Conservation (phyloP, 2,329 filamentous ascomycete species). For the Beauveria sp. region DNA sequence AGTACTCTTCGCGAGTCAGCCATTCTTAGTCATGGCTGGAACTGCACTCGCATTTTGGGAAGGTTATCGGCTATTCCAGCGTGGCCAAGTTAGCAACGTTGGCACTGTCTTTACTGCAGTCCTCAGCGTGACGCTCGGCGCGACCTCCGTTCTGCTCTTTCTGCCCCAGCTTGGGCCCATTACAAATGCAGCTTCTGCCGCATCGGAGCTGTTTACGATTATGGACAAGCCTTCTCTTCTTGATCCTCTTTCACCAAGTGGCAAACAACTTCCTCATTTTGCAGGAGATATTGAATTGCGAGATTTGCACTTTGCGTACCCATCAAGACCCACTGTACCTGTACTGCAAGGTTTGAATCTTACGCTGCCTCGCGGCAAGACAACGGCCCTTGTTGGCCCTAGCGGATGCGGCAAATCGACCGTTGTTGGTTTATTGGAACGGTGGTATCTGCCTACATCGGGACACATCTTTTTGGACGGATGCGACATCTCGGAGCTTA, state of each 20-base stretch:
- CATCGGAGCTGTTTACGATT: not conserved
- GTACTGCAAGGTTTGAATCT: constrained; percentile 48
- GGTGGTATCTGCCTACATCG: constrained; percentile 47
- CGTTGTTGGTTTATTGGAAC: constrained; percentile 56
- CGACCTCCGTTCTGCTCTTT: not conserved
- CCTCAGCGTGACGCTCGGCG: not conserved
- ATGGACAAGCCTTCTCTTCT: not conserved
- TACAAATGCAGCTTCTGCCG: not conserved
- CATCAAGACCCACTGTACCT: constrained; percentile 47
- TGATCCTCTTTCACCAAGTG: not conserved
- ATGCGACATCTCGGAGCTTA: constrained; percentile 18
- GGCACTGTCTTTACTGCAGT: constrained; percentile 3
- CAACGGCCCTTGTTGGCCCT: constrained; percentile 60
- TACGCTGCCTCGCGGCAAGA: constrained; percentile 47
- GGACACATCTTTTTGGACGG: constrained; percentile 35
- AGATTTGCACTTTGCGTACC: constrained; percentile 58
- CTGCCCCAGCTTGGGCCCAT: not conserved
- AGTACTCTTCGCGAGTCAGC: constrained; percentile 4
- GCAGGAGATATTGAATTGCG: constrained; percentile 29
- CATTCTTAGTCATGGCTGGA: constrained; percentile 1
- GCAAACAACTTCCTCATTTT: not conserved
- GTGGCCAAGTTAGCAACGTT: constrained; percentile 3
- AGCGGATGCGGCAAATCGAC: constrained; percentile 63
- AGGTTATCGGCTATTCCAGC: not conserved
- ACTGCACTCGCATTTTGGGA: constrained; percentile 10